These are phyloP conservation scores for Vickermania ingenoplastis DNA, from an alignment of 208 protist species.

Conservation along the genomic window DNA sequence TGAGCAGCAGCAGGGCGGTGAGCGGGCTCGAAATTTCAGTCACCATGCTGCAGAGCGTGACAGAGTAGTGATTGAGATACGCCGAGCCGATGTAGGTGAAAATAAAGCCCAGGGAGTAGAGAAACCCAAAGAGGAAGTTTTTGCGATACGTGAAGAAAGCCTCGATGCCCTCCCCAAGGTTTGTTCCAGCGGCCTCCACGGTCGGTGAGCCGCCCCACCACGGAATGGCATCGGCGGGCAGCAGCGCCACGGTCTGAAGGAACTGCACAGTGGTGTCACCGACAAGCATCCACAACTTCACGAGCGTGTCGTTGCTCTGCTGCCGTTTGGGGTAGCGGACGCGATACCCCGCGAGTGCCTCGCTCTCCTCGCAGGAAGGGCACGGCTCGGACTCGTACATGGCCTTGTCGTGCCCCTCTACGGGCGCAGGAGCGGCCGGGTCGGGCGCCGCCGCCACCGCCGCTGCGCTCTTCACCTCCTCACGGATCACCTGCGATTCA, in stretches of 20 bases:
- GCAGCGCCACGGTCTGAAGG: slow-evolving; percentile 44
- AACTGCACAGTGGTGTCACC: slow-evolving; percentile 53
- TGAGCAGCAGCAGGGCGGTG: slow-evolving; percentile 61
- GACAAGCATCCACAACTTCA: slow-evolving; percentile 77
- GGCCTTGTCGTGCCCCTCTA: slow-evolving; percentile 2
- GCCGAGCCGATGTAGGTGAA: slow-evolving; percentile 66
- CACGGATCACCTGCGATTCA: slow-evolving; percentile 5
- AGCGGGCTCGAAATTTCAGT: slow-evolving; percentile 63
- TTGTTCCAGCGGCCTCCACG: slow-evolving; percentile 38
- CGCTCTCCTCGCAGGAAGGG: slow-evolving; percentile 10
- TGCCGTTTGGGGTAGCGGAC: slow-evolving; percentile 10
- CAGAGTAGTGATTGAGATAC: slow-evolving; percentile 85
- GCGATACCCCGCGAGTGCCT: slow-evolving; percentile 8
- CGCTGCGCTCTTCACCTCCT: neutral
- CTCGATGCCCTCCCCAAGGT: slow-evolving; percentile 47
- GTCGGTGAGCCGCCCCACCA: slow-evolving; percentile 62
- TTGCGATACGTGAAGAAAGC: slow-evolving; percentile 46
- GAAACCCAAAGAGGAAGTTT: slow-evolving; percentile 57
- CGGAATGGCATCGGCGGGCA: slow-evolving; percentile 71
- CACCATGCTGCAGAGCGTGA: slow-evolving; percentile 72
- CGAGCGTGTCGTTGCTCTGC: slow-evolving; percentile 64
- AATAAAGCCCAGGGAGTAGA: slow-evolving; percentile 71
- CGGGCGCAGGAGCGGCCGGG: slow-evolving; percentile 11
- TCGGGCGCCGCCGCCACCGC: slow-evolving; percentile 12
- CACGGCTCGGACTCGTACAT: slow-evolving; percentile 4